These are phyloP conservation scores for Lavandula angustifolia DNA, from an alignment of 257 asterid genomes.

Conservation along the genomic window DNA sequence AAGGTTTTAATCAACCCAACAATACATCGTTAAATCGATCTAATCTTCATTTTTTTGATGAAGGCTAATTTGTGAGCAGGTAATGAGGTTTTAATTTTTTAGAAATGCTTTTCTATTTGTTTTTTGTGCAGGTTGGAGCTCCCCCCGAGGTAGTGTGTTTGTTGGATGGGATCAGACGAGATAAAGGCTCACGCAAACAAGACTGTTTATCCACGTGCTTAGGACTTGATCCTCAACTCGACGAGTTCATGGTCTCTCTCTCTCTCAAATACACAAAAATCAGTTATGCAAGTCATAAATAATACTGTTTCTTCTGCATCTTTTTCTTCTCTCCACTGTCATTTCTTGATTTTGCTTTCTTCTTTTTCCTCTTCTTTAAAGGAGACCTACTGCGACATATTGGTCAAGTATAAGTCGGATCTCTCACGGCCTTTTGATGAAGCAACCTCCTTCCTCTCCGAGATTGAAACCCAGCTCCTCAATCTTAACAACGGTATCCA, in stretches of 20 bases:
- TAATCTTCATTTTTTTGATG: no score
- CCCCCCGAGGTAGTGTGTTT: conserved; percentile 52
- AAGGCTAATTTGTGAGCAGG: not conserved
- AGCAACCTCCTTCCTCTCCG: conserved; percentile 76
- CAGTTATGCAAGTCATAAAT: not conserved
- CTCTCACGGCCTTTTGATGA: conserved; percentile 79
- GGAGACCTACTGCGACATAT: conserved; percentile 71
- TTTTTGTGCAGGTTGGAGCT: conserved; percentile 58
- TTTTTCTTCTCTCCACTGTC: not conserved
- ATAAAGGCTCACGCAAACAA: conserved; percentile 35
- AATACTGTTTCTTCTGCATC: conserved; percentile 2
- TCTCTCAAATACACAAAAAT: not conserved
- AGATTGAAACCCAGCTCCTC: conserved; percentile 61
- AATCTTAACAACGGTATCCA: conserved; percentile 63
- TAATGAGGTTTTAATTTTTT: not conserved
- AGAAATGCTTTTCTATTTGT: no score
- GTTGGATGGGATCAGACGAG: conserved; percentile 53
- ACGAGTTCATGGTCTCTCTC: conserved; percentile 64
- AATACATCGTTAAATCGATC: no score
- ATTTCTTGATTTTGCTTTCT: not conserved
- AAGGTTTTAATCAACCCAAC: conserved; percentile 43
- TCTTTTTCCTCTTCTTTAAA: conserved; percentile 10
- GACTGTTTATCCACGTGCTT: conserved; percentile 32
- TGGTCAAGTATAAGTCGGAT: conserved; percentile 75
- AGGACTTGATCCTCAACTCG: conserved; percentile 61